These are phyloP conservation scores for Taphrina communis DNA, from an alignment of 1,139 yeast genomes.

Conservation along the genomic window DNA sequence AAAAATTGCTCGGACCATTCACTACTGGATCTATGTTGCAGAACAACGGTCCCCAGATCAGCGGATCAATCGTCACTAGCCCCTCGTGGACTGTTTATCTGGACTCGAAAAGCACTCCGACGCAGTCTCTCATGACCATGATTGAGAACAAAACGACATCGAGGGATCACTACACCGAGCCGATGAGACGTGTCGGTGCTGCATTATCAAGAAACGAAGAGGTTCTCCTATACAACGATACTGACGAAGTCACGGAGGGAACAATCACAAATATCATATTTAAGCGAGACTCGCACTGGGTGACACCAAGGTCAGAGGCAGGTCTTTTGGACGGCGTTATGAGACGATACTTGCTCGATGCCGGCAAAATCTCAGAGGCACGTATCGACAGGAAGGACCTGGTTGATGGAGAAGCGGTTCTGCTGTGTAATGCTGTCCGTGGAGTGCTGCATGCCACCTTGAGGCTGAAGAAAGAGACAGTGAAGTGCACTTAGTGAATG, in stretches of 20 bases:
- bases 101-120: slow-evolving; percentile 61
- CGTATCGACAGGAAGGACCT: slow-evolving; percentile 58
- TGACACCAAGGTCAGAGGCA: slow-evolving; percentile 74
- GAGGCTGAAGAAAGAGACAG: neutral
- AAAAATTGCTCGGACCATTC: slow-evolving; percentile 21
- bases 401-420: slow-evolving; percentile 65
- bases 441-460: slow-evolving; percentile 55
- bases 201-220: slow-evolving; percentile 62
- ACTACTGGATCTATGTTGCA: neutral
- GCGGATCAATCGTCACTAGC: neutral
- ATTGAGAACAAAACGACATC: slow-evolving; percentile 88
- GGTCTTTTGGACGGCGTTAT: slow-evolving; percentile 91
- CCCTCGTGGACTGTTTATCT: slow-evolving; percentile 57
- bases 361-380: slow-evolving; percentile 64
- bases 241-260: slow-evolving; percentile 75
- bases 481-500: neutral
- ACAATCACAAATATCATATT: slow-evolving; percentile 83
- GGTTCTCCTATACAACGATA: slow-evolving; percentile 69
- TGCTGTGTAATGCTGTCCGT: slow-evolving; percentile 79
- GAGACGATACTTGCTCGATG: slow-evolving; percentile 67
- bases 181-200: slow-evolving; percentile 59
- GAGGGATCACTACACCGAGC: slow-evolving; percentile 66
- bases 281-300: slow-evolving; percentile 63
- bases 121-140: slow-evolving; percentile 62
- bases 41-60: slow-evolving; percentile 8